Percentiles rank a stretch among this genome's conserved stretches.
Conservation (phyloP, 768 basidiomycete genomes). For the Naganishia friedmannii region DNA sequence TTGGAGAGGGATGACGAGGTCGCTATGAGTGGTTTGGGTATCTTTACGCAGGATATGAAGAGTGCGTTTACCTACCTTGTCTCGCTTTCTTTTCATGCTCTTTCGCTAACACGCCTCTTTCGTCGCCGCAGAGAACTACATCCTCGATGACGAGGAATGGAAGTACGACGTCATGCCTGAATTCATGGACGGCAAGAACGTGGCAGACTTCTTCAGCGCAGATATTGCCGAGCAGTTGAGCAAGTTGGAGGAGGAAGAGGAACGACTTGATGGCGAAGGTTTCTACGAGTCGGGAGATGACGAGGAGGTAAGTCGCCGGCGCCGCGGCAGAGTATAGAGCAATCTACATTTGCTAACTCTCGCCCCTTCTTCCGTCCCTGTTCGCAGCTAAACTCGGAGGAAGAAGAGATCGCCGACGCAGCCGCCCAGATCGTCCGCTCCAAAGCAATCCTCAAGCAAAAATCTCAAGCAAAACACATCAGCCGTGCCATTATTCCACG, state of each 20-base stretch:
- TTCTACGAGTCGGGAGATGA: constrained; percentile 83
- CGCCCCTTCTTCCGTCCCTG: background rate
- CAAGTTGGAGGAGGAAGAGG: constrained; percentile 94
- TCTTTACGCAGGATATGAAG: constrained; percentile 84
- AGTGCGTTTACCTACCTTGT: constrained; percentile 58
- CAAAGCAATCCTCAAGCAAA: constrained; percentile 64
- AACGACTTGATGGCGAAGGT: constrained; percentile 85
- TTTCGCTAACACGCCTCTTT: constrained; percentile 18
- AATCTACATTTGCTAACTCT: constrained; percentile 36
- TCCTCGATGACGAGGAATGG: constrained; percentile 86
- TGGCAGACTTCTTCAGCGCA: constrained; percentile 97
- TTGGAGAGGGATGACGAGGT: constrained; percentile 78
- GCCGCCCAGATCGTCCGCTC: constrained; percentile 59
- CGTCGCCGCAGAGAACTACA: constrained; percentile 71
- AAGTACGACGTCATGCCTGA: constrained; percentile 97
- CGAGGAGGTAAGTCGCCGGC: constrained; percentile 67
- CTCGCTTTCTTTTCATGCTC: background rate
- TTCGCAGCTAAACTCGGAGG: constrained; percentile 61
- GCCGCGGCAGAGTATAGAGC: constrained; percentile 27
- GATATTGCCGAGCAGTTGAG: constrained; percentile 96
- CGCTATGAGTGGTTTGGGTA: constrained; percentile 76
- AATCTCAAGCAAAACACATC: constrained; percentile 72
- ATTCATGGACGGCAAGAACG: constrained; percentile 96
- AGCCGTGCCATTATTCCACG: constrained; percentile 74
- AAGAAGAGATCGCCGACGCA: constrained; percentile 65